Evolutionary conservation across 306 rosid genomes (phyloP), one percentile per base, ranked within the genome.

Genomic region (Malus sylvestris): DNA sequence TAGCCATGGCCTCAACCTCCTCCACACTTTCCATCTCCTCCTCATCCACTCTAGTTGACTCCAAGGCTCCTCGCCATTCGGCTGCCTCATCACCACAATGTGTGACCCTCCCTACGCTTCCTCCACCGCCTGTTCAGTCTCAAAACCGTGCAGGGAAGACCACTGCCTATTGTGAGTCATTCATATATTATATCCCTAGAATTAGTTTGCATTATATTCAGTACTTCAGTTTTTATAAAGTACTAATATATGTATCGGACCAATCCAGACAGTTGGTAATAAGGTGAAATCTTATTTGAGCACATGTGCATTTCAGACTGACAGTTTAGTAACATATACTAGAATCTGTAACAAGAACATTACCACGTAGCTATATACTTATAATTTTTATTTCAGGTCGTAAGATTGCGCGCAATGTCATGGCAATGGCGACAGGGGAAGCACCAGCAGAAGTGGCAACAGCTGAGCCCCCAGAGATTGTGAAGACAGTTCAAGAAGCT

Each of bases 401-500:
- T 8, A 92, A 90, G 83, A 12, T 89, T 76, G 87, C 87, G 57
- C 91, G 98, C 25, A 86, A 87, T 88, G 98, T 95, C 77, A 80
- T 81, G 83, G 87, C 90, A 68, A 95, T 88, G 99, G 97, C 97
- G 35, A 90, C 99, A 16, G 97, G 98, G 60, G 98, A 95, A 77
- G 96, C 95, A 57, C 90, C 91, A 1, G 86, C 93, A 6, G 97
- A 92, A 67, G 90, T 87, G 63, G 86, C 87, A 67, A 32, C 91
- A 10, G 71, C 86, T 46, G 97, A 95, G 81, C 46, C 69, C 30
- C 96, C 97, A 70, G 97, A 95, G 66, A 32, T 92, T 80, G 79
- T 92, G 30, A 90, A 90, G 83, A 73, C 89, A 19, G 55, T 72
- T 81, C 97, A 88, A 84, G 82, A 83, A 81, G 79, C 97, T 60